These are phyloP conservation scores for Antarctomyces pellizariae DNA, from an alignment of 495 filamentous ascomycete species.

Conservation along the genomic window DNA sequence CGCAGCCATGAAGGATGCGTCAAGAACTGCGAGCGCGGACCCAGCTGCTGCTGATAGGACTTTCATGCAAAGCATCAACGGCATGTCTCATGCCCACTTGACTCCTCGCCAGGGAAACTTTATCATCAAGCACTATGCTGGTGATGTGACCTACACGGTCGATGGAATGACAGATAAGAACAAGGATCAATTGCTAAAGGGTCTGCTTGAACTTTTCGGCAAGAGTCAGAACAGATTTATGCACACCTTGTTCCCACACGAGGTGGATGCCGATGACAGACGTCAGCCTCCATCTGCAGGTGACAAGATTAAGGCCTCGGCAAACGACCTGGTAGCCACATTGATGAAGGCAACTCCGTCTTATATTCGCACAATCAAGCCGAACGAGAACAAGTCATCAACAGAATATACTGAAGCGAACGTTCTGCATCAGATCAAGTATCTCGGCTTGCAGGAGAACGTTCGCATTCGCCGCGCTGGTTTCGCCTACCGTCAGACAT, in stretches of 20 bases:
- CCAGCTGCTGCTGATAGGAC: conserved; percentile 84
- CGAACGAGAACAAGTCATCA: conserved; percentile 94
- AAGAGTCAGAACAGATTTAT: conserved; percentile 67
- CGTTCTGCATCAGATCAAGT: conserved; percentile 97
- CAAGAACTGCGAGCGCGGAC: conserved; percentile 89
- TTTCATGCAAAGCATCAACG: conserved; percentile 79
- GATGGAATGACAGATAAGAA: conserved; percentile 99
- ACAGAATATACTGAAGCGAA: conserved; percentile 77
- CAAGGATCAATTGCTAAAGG: conserved; percentile 93
- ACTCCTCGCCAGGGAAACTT: conserved; percentile 86
- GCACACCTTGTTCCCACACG: conserved; percentile 68
- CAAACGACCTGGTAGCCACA: conserved; percentile 85
- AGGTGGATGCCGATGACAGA: conserved; percentile 91
- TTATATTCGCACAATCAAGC: conserved; percentile 98
- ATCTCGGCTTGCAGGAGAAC: conserved; percentile 96
- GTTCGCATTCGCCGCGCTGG: conserved; percentile 91
- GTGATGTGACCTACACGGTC: conserved; percentile 87
- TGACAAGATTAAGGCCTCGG: conserved; percentile 91
- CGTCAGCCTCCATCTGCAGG: conserved; percentile 83
- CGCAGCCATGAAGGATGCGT: conserved; percentile 90
- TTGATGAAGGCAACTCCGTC: conserved; percentile 93
- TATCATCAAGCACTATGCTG: conserved; percentile 97
- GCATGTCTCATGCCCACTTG: conserved; percentile 76
- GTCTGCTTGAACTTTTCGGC: conserved; percentile 69
- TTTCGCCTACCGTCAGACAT: conserved; percentile 93